A percentile compares a stretch with the other conserved stretches of the same genome.
These are phyloP conservation scores for Hericium rajendrae DNA, from an alignment of 768 basidiomycete genomes.

Conservation along the genomic window DNA sequence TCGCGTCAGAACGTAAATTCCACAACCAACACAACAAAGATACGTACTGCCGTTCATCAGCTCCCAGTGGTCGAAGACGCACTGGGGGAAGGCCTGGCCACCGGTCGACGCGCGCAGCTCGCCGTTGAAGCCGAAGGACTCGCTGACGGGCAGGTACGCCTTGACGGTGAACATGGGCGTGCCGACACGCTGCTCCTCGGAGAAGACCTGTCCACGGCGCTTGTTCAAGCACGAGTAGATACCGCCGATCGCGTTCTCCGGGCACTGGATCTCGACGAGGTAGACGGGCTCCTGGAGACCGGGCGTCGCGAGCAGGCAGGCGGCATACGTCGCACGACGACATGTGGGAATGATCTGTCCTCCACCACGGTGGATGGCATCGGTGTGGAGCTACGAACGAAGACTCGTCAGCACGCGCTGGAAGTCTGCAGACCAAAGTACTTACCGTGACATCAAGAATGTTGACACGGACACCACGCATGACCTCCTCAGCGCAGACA, in stretches of 20 bases:
- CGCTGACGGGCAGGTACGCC: constrained; percentile 86
- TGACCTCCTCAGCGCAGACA: constrained; percentile 93
- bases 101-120: constrained; percentile 86
- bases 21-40: background rate
- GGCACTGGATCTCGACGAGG: constrained; percentile 97
- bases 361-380: constrained; percentile 99
- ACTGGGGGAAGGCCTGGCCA: constrained; percentile 98
- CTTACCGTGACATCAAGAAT: constrained; percentile 89
- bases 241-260: constrained; percentile 94
- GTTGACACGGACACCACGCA: constrained; percentile 97
- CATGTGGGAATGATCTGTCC: constrained; percentile 97
- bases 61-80: constrained; percentile 91
- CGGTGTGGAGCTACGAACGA: constrained; percentile 71
- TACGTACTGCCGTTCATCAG: constrained; percentile 69
- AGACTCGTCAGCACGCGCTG: constrained; percentile 1
- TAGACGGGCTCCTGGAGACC: constrained; percentile 95
- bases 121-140: constrained; percentile 97
- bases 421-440: constrained; percentile 3
- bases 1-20: background rate
- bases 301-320: constrained; percentile 84
- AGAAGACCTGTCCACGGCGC: constrained; percentile 97
- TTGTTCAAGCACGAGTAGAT: constrained; percentile 92
- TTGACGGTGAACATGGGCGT: constrained; percentile 99
- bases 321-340: constrained; percentile 94
- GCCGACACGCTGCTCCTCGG: constrained; percentile 91